phyloP scores from a whole-genome alignment of 495 filamentous ascomycete species.

The Tuber borchii region DNA sequence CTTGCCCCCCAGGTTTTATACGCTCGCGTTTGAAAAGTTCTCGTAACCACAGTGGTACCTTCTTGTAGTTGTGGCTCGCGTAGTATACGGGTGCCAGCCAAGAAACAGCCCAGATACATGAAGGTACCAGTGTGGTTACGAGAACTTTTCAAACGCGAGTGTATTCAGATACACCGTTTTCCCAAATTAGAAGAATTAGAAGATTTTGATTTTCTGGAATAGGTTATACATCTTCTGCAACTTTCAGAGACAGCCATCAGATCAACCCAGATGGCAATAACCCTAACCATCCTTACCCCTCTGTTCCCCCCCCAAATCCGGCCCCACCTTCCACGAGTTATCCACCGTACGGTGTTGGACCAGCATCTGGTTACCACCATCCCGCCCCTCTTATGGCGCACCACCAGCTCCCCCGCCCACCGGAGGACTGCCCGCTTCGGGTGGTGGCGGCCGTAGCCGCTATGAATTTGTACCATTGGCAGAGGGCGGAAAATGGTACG shows the following conservation, averaged over 20 bases:
- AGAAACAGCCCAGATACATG: too few species aligned
- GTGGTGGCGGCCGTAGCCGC: background rate
- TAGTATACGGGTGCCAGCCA: too few species aligned
- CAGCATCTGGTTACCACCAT: background rate
- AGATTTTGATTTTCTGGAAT: slow-evolving; percentile 2
- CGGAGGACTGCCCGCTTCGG: background rate
- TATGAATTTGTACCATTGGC: slow-evolving; percentile 11
- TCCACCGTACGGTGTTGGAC: background rate
- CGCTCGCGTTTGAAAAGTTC: too few species aligned
- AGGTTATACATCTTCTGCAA: slow-evolving; percentile 22
- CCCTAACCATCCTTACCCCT: background rate
- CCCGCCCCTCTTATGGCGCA: background rate
- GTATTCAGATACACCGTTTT: background rate
- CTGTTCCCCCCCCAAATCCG: background rate
- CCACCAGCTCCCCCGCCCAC: background rate
- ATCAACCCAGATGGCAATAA: slow-evolving; percentile 9
- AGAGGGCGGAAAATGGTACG: slow-evolving; percentile 23
- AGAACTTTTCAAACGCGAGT: too few species aligned
- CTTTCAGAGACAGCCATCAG: slow-evolving; percentile 4
- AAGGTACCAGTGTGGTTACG: too few species aligned
- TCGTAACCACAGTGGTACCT: too few species aligned
- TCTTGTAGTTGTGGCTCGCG: too few species aligned
- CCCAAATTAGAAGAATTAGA: slow-evolving; percentile 16
- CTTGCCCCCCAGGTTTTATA: background rate
- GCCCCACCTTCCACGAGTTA: background rate